phyloP scores from a whole-genome alignment of 2,329 filamentous ascomycete genomes.

The Chaetoscypha palmicola region DNA sequence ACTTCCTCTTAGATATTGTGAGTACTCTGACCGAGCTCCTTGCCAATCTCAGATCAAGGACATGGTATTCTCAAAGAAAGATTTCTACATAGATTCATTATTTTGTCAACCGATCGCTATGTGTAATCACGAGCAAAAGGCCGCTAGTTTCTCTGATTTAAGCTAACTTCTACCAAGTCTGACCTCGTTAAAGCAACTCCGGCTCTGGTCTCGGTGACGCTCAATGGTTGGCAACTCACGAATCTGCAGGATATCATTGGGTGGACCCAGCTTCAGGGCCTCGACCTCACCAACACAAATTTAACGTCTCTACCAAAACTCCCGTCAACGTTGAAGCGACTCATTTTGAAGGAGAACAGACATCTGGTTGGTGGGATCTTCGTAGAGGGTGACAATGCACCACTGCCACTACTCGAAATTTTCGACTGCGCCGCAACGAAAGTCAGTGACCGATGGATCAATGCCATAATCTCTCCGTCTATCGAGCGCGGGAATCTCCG shows the following conservation, averaged over 20 bases:
- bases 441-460: slow-evolving; percentile 10
- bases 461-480: slow-evolving; percentile 13
- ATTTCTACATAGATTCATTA: too few species aligned
- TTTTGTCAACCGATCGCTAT: too few species aligned
- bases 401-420: slow-evolving; percentile 24
- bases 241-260: slow-evolving; percentile 8
- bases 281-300: slow-evolving; percentile 20
- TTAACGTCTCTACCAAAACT: slow-evolving; percentile 18
- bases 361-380: neutral
- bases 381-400: slow-evolving; percentile 3
- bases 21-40: slow-evolving; percentile 3
- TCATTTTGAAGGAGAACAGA: slow-evolving; percentile 20
- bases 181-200: slow-evolving; percentile 17
- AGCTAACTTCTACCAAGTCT: slow-evolving; percentile 12
- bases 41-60: neutral
- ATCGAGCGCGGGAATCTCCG: slow-evolving; percentile 22
- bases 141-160: neutral
- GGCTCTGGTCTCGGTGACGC: slow-evolving; percentile 15
- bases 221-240: slow-evolving; percentile 16
- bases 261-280: slow-evolving; percentile 19
- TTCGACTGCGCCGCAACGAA: slow-evolving; percentile 21
- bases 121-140: neutral
- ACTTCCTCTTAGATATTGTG: slow-evolving; percentile 17
- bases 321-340: slow-evolving; percentile 23
- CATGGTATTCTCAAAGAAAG: too few species aligned